Conservation (phyloP, 176 grass and related monocot genomes). For the Neostapfia colusana region DNA sequence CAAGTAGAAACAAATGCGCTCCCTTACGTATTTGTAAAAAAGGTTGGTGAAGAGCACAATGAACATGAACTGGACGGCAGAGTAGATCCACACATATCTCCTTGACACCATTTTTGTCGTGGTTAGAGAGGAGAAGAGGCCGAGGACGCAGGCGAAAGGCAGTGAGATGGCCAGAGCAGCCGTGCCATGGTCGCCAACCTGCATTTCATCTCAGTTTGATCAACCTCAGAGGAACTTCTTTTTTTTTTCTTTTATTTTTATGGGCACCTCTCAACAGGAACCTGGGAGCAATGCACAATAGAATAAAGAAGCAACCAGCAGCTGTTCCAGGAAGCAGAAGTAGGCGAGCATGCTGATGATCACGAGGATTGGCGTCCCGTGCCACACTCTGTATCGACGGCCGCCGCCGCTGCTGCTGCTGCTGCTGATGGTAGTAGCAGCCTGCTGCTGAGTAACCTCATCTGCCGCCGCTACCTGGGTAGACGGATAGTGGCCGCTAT, state of each 20-base stretch:
- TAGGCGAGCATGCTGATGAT: conserved; percentile 64
- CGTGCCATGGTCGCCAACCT: conserved; percentile 46
- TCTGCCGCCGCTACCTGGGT: no score
- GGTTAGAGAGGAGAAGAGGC: conserved; percentile 49
- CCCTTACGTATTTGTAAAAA: conserved; percentile 51
- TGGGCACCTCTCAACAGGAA: no score
- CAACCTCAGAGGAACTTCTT: neutral
- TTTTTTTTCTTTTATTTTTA: no score
- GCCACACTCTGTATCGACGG: conserved; percentile 35
- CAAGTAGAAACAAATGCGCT: no score
- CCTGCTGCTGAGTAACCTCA: no score
- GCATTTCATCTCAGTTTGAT: neutral
- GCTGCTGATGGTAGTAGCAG: neutral
- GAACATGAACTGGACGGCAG: conserved; percentile 46
- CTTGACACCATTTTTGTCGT: conserved; percentile 40
- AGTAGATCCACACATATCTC: conserved; percentile 46
- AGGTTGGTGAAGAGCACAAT: conserved; percentile 56
- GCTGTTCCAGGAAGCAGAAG: conserved; percentile 81
- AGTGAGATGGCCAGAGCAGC: conserved; percentile 42
- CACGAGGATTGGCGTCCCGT: conserved; percentile 46
- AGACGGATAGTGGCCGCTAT: neutral
- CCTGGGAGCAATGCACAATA: neutral
- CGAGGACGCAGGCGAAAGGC: conserved; percentile 49
- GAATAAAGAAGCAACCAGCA: conserved; percentile 40
- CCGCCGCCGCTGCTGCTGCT: neutral